phyloP scores from a whole-genome alignment of 345 rosid species.

The Salix arbutifolia region DNA sequence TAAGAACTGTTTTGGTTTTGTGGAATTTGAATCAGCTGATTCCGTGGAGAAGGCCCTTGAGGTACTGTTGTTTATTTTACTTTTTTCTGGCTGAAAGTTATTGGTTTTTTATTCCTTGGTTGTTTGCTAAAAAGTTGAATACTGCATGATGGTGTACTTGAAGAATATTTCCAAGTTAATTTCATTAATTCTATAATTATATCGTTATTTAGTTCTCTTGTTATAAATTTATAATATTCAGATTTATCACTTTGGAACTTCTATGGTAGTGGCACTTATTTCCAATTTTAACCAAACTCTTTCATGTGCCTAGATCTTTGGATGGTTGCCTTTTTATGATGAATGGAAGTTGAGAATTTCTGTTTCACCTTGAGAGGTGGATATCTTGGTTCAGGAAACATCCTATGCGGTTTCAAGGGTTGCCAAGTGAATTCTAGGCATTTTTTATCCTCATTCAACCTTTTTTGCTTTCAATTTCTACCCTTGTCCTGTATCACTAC shows the following conservation, averaged over 20 bases:
- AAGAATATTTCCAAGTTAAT: neutral
- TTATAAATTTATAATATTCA: neutral
- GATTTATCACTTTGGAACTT: neutral
- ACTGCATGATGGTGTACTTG: neutral
- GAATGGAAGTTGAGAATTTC: neutral
- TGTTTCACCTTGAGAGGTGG: neutral
- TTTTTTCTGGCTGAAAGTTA: too few relatives aligned
- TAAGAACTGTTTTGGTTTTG: conserved; percentile 70
- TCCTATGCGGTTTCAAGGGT: neutral
- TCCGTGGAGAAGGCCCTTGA: conserved; percentile 56
- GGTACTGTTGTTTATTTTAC: conserved; percentile 31
- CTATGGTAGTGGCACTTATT: neutral
- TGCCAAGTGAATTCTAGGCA: neutral
- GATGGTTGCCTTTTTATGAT: neutral
- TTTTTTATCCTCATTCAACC: neutral
- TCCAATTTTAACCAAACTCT: neutral
- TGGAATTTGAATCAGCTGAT: conserved; percentile 64
- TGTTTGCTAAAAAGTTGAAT: neutral
- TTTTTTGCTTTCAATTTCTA: neutral
- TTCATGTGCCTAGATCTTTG: neutral
- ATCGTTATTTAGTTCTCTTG: neutral
- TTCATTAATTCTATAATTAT: neutral
- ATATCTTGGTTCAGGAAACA: neutral
- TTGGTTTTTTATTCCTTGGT: neutral
- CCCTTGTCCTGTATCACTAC: neutral